A percentile compares a stretch with the other conserved stretches of the same genome.
These are phyloP conservation scores for Backusella liffmaniae DNA, from an alignment of 192 early-diverging fungal species.

Conservation along the genomic window DNA sequence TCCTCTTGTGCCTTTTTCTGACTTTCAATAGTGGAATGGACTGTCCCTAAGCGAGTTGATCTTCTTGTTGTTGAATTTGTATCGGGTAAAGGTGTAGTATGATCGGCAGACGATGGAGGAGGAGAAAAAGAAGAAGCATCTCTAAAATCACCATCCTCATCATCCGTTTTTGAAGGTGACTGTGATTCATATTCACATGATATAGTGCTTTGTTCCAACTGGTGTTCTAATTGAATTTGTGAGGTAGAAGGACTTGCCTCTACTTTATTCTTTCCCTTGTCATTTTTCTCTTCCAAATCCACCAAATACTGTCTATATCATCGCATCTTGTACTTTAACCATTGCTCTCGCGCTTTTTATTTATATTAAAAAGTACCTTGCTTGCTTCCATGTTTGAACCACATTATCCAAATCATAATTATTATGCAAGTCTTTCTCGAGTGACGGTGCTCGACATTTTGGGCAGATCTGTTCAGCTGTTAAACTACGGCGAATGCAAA, in stretches of 20 bases:
- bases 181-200: neutral
- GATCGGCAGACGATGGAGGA: neutral
- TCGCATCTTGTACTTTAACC: too few relatives aligned
- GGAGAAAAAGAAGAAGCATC: neutral
- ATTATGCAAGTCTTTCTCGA: conserved; percentile 30
- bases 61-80: neutral
- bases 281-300: neutral
- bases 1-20: neutral
- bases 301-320: neutral
- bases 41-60: neutral
- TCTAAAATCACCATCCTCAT: neutral
- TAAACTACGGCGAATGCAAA: conserved; percentile 66
- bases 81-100: neutral
- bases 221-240: neutral
- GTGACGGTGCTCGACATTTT: conserved; percentile 49
- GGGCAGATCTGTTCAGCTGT: conserved; percentile 63
- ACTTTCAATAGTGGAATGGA: neutral
- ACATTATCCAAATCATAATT: conserved; percentile 31
- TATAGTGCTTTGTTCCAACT: neutral
- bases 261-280: neutral
- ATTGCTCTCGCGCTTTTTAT: neutral
- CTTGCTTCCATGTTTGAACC: conserved; percentile 25
- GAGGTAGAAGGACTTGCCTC: neutral
- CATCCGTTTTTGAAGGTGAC: neutral
- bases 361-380: conserved; percentile 16